Base-by-base conservation (phyloP, 2,329 filamentous ascomycete species). In the Leptoxyphium fumago region DNA sequence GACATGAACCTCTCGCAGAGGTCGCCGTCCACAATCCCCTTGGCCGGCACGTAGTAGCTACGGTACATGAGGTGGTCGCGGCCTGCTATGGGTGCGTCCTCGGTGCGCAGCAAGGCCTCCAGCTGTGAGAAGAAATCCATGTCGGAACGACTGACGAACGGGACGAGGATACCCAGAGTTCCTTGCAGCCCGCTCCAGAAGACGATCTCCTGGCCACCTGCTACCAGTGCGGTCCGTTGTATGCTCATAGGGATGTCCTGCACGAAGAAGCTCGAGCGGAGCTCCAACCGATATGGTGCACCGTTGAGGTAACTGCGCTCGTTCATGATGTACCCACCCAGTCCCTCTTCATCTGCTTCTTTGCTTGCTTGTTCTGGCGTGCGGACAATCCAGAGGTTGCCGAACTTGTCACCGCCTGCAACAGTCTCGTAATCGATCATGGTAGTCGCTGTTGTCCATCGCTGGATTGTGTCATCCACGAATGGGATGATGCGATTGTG, bases 371-470 rank as follows among this genome's bases (percentile, higher is more conserved):
- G 91, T 47, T 80, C 71, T 0, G 89, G 87, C 56, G 84, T 91
- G 40, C 91, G 82, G 28, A 98, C 73, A 39, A 98, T 76, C 80
- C 87, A 98, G 13, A 98, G 66, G 56, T 98, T 98, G 48, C 91
- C 93, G 52, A 98, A 99, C 60, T 95, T 96, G 68, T 99, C 91
- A 30, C 89, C 89, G 30, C 89, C 91, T 2, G 87, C 88, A 18
- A 84, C 79, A 1, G 91, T 94, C 61, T 98, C 91, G 63, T 98
- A 99, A 64, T 99, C 91, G 2, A 96, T 80, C 86, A 98, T 94
- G 2, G 87, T 76, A 1, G 84, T 82, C 52, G 84, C 84, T 1
- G 86, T 94, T 1, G 86, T 94, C 84, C 88, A 96, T 29, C 91
- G 79, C 42, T 87, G 74, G 48, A 95, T 75, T 6, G 80, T 82